Evolutionary conservation across 805 yeast species (phyloP).

Genomic region (Tetrapisispora iriomotensis): DNA sequence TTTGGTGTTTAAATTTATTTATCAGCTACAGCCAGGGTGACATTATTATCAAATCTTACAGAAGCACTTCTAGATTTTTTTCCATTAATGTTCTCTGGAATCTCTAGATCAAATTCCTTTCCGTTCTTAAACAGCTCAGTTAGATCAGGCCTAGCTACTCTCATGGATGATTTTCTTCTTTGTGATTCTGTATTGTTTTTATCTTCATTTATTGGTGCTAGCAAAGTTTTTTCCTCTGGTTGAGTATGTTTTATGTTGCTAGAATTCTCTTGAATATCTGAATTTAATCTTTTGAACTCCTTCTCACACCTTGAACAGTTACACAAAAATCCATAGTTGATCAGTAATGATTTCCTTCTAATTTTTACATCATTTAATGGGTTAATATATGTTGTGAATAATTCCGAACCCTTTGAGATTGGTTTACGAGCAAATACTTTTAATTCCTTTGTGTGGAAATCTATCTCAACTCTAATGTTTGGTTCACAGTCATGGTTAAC

Average conservation of each 20-base stretch:
- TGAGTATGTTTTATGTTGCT: neutral
- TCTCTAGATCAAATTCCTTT: constrained; percentile 39
- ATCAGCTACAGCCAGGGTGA: constrained; percentile 39
- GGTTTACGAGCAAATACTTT: constrained; percentile 50
- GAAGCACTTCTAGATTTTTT: constrained; percentile 45
- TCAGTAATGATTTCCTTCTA: constrained; percentile 54
- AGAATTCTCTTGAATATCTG: neutral
- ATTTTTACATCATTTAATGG: constrained; percentile 52
- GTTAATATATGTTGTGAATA: constrained; percentile 60
- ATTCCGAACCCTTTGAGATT: constrained; percentile 55
- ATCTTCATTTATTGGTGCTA: neutral
- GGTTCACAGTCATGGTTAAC: constrained; percentile 73
- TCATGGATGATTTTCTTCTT: constrained; percentile 28
- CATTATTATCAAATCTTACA: constrained; percentile 56
- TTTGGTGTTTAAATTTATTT: constrained; percentile 3
- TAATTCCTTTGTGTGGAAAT: constrained; percentile 39
- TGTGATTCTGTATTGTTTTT: neutral
- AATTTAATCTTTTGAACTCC: constrained; percentile 30
- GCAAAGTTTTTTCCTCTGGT: neutral
- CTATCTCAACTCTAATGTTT: constrained; percentile 45
- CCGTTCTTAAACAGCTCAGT: constrained; percentile 39
- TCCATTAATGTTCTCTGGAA: constrained; percentile 29
- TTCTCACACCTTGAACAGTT: constrained; percentile 53
- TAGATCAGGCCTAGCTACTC: constrained; percentile 31
- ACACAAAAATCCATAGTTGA: constrained; percentile 76